Percentiles rank a stretch among this genome's conserved stretches.
phyloP scores from a whole-genome alignment of 2,329 filamentous ascomycete genomes.

The Apiospora rasikravindrae region DNA sequence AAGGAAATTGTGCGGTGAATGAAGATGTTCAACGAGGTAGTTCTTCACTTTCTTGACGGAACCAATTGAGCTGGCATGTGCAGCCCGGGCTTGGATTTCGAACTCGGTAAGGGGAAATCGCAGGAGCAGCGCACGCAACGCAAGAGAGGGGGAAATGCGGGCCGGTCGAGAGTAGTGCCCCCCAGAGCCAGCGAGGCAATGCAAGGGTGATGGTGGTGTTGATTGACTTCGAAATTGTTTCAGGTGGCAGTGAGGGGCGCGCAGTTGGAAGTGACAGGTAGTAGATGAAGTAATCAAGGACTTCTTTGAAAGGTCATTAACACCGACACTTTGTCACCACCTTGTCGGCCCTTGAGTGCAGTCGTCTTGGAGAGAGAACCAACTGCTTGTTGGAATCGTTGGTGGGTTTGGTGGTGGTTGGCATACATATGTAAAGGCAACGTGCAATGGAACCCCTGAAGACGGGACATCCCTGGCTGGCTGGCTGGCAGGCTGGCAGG shows the following conservation, averaged over 20 bases:
- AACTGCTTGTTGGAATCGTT: too few relatives aligned
- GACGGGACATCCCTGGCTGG: constrained; percentile 7
- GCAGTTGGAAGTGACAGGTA: not conserved
- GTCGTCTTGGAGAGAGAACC: not conserved
- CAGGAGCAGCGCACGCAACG: not conserved
- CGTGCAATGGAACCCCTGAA: constrained; percentile 13
- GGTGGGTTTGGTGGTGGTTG: not conserved
- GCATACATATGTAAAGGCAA: not conserved
- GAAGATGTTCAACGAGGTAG: not conserved
- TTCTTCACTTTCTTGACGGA: not conserved
- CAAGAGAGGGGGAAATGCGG: constrained; percentile 17
- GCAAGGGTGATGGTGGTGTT: constrained; percentile 3
- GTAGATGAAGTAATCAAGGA: not conserved
- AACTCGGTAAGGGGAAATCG: constrained; percentile 7
- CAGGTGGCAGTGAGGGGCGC: not conserved
- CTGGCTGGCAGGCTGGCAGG: not conserved
- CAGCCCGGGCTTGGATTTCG: not conserved
- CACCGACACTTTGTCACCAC: not conserved
- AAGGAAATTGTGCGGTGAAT: not conserved
- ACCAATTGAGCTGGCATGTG: constrained; percentile 16
- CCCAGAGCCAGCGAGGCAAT: not conserved
- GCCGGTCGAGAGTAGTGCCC: not conserved
- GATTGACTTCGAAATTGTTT: not conserved
- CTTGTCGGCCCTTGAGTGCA: not conserved
- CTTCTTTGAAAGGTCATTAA: not conserved